Evolutionary conservation across 179 eudicot species (phyloP), one percentile per base, ranked within the genome.

Genomic region (Vitellaria paradoxa): DNA sequence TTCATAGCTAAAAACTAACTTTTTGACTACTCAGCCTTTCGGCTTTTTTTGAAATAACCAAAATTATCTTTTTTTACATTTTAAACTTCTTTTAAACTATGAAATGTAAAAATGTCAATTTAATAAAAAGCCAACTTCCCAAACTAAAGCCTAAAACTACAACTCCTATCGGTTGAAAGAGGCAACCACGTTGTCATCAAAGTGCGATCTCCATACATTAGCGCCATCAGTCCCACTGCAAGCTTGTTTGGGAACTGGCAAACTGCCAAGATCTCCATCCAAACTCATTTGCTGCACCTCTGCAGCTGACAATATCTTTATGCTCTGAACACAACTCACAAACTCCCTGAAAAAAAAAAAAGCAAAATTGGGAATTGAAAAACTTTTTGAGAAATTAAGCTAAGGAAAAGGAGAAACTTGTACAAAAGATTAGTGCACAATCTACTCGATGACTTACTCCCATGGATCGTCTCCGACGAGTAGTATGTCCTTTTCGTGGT

Each of bases 381-480:
- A 30, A 1, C 2, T 30, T 15, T 21, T 66, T 15, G 56, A 65
- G 23, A 57, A 45, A 46, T 37, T 10, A 53, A 30, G 2, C 26
- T 0, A 56, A 17, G 61, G 17, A 47, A 47, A 80, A 47, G 2
- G 37, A 47, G 5, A 26, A 23, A 30, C 37, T 30, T 12, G n/a
- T n/a, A 66, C 7, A 66, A 30, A 26, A 73, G 21, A 30, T 1
- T 1, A 20, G 26, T 37, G 23, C 7, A 45, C 9, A 40, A 59
- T 0, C 45, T 49, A 73, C 37, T 30, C 70, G 17, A 57, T 15
- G 49, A 90, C 99, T 92, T 88, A 96, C 99, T 93, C 99, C 99
- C 99, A 96, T 0, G 99, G 99, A 81, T 96, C 99, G 75, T 96
- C 99, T 66, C 99, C 99, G 60, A 96, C 99, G 24, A 96, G 90